Evolutionary conservation across 306 rosid species (phyloP).

Genomic region (Mimosa bimucronata): DNA sequence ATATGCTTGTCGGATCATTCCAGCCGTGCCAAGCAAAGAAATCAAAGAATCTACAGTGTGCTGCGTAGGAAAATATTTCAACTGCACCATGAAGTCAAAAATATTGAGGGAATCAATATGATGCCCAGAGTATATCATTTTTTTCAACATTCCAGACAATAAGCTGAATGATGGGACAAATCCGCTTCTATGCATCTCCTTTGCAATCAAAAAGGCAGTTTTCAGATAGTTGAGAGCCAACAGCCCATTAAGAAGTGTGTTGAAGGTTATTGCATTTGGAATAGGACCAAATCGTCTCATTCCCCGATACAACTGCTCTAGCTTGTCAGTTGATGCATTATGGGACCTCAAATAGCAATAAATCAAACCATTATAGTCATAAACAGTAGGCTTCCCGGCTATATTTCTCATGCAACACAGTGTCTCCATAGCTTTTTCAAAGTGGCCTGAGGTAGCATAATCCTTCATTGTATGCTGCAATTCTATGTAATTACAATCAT

Average conservation of each 20-base stretch:
- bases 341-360: constrained; percentile 43
- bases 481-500: constrained; percentile 31
- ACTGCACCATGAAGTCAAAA: constrained; percentile 46
- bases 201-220: constrained; percentile 41
- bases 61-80: constrained; percentile 45
- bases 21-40: constrained; percentile 42
- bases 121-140: constrained; percentile 31
- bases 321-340: constrained; percentile 32
- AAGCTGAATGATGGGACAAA: constrained; percentile 45
- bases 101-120: constrained; percentile 35
- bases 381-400: constrained; percentile 47
- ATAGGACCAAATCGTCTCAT: constrained; percentile 51
- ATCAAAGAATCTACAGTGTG: constrained; percentile 39
- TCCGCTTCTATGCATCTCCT: constrained; percentile 48
- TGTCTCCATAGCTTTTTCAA: constrained; percentile 40
- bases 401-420: constrained; percentile 43
- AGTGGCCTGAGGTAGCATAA: constrained; percentile 45
- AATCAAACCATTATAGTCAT: constrained; percentile 51
- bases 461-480: constrained; percentile 41
- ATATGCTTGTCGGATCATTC: constrained; percentile 40
- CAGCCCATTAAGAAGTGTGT: constrained; percentile 49
- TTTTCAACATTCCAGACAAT: constrained; percentile 45
- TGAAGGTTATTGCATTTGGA: constrained; percentile 55
- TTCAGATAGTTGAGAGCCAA: constrained; percentile 34
- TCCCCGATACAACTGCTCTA: constrained; percentile 41